A percentile compares a stretch with the other conserved stretches of the same genome.
phyloP scores from a whole-genome alignment of 345 rosid species.

The Stellera chamaejasme region DNA sequence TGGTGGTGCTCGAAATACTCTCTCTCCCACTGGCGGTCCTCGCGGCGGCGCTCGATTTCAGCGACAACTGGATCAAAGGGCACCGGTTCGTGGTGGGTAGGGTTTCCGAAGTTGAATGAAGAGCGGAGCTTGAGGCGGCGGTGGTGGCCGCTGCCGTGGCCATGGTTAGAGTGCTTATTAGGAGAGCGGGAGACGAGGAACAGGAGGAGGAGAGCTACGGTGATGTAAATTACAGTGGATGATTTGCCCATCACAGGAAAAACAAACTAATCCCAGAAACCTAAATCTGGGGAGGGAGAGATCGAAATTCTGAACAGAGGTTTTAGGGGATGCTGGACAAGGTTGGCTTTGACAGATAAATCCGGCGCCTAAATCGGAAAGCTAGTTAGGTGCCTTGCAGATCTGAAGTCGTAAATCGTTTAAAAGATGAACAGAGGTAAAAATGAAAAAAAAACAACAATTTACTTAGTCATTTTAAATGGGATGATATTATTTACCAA shows the following conservation, averaged over 20 bases:
- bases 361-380: too few species aligned
- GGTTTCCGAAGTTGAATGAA: constrained; percentile 36
- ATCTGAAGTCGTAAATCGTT: too few species aligned
- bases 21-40: constrained; percentile 86
- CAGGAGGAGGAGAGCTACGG: constrained; percentile 41
- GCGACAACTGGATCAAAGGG: constrained; percentile 75
- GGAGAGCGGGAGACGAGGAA: constrained; percentile 50
- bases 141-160: constrained; percentile 31
- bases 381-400: too few species aligned
- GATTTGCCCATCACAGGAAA: constrained; percentile 25
- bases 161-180: constrained; percentile 21
- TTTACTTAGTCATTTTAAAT: too few species aligned
- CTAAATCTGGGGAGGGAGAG: not conserved
- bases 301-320: not conserved
- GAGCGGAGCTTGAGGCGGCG: constrained; percentile 56
- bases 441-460: too few species aligned
- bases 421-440: too few species aligned
- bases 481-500: too few species aligned
- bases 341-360: too few species aligned
- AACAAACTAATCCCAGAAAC: not conserved
- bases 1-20: constrained; percentile 56
- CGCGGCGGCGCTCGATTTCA: constrained; percentile 63
- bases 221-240: constrained; percentile 36
- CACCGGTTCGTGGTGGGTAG: constrained; percentile 37
- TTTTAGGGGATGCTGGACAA: too few species aligned